A percentile compares a stretch with the other conserved stretches of the same genome.
Conservation (phyloP, 1,284 basidiomycete genomes). For the Marasmius fiardii region DNA sequence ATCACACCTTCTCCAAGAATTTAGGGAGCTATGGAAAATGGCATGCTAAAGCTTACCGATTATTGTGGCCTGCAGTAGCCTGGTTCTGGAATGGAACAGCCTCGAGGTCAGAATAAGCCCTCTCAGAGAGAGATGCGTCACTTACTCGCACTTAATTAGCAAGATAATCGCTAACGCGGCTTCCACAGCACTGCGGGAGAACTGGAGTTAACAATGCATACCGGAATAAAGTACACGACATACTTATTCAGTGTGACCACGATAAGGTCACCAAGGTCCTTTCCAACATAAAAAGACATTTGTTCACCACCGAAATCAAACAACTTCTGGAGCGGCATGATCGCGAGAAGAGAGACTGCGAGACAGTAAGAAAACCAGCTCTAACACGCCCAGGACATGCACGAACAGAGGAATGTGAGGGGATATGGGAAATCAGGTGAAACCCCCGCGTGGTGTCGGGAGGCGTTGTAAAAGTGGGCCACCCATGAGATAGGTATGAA, state of each 20-base stretch:
- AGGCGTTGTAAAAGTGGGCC: conserved; percentile 39
- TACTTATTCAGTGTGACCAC: conserved; percentile 62
- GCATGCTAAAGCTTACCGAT: conserved; percentile 33
- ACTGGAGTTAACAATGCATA: not conserved
- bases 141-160: conserved; percentile 43
- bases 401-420: conserved; percentile 37
- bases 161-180: conserved; percentile 67
- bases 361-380: conserved; percentile 5
- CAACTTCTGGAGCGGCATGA: conserved; percentile 53
- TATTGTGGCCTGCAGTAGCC: conserved; percentile 57
- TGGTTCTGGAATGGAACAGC: conserved; percentile 30
- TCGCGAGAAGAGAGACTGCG: conserved; percentile 53
- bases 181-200: conserved; percentile 49
- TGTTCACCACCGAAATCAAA: conserved; percentile 65
- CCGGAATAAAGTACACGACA: conserved; percentile 14
- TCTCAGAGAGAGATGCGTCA: conserved; percentile 14
- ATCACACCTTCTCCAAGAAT: conserved; percentile 43
- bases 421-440: conserved; percentile 23
- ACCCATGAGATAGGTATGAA: conserved; percentile 65
- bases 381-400: not conserved
- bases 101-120: not conserved
- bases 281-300: conserved; percentile 54
- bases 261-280: conserved; percentile 55
- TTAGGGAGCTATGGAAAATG: no score
- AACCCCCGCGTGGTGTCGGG: conserved; percentile 8